Evolutionary conservation across 768 basidiomycete genomes (phyloP).

Genomic region (Leccinellum luteum): DNA sequence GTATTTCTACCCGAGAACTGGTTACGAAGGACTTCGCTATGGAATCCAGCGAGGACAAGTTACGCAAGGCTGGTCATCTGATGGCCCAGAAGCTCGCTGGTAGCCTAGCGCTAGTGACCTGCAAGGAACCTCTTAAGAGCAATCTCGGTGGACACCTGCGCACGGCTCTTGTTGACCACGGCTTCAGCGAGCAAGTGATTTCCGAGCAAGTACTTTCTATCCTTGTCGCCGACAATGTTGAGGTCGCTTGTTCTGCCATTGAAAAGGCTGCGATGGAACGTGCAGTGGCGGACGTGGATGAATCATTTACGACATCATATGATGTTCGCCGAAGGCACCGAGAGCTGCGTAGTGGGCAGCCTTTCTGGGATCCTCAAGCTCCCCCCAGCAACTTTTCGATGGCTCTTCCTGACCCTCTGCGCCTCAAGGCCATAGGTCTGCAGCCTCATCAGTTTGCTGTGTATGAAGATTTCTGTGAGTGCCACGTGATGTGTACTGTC

Average conservation of each 20-base stretch:
- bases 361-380: slow-evolving; percentile 88
- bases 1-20: slow-evolving; percentile 94
- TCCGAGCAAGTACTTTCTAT: slow-evolving; percentile 77
- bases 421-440: slow-evolving; percentile 80
- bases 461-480: slow-evolving; percentile 91
- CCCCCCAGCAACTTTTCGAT: slow-evolving; percentile 65
- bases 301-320: slow-evolving; percentile 79
- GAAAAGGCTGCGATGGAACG: slow-evolving; percentile 98
- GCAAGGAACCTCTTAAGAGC: slow-evolving; percentile 93
- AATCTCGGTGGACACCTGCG: slow-evolving; percentile 89
- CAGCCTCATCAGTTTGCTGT: slow-evolving; percentile 80
- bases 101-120: slow-evolving; percentile 93
- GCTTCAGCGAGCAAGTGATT: slow-evolving; percentile 84
- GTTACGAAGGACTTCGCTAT: slow-evolving; percentile 95
- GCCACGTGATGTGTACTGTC: not conserved
- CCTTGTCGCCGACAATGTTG: slow-evolving; percentile 89
- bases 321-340: slow-evolving; percentile 82
- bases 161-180: slow-evolving; percentile 78
- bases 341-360: slow-evolving; percentile 70
- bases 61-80: slow-evolving; percentile 87
- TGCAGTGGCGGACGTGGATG: slow-evolving; percentile 90
- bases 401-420: slow-evolving; percentile 82
- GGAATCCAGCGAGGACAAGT: slow-evolving; percentile 85
- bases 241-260: slow-evolving; percentile 89
- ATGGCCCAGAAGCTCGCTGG: slow-evolving; percentile 98